These are phyloP conservation scores for Amanita pallidorosea DNA, from an alignment of 768 basidiomycete genomes.

Conservation along the genomic window DNA sequence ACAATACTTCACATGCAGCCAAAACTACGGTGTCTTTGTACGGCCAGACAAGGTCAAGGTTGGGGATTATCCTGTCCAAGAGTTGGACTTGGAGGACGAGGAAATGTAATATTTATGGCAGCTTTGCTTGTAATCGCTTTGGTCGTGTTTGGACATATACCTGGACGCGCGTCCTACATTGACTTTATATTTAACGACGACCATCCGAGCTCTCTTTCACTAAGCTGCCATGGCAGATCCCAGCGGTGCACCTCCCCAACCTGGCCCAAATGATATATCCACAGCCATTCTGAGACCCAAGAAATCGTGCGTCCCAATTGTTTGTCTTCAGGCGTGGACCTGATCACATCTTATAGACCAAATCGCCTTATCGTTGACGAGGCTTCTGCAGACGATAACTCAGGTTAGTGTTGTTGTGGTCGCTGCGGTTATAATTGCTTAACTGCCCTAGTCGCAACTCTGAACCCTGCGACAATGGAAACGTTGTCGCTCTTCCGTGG, in stretches of 20 bases:
- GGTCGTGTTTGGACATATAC: conserved; percentile 19
- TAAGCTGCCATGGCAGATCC: conserved; percentile 56
- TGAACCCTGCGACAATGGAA: conserved; percentile 98
- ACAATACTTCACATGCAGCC: conserved; percentile 73
- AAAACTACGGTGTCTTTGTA: conserved; percentile 79
- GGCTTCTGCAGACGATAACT: conserved; percentile 90
- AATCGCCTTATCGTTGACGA: conserved; percentile 98
- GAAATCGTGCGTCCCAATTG: conserved; percentile 74
- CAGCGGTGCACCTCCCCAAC: conserved; percentile 72
- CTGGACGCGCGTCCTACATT: conserved; percentile 29
- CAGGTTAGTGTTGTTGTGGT: conserved; percentile 39
- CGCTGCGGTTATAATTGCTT: not conserved
- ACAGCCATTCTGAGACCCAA: conserved; percentile 95
- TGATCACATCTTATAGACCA: conserved; percentile 43
- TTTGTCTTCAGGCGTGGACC: conserved; percentile 5
- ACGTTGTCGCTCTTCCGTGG: conserved; percentile 87
- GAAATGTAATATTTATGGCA: conserved; percentile 39
- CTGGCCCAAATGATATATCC: conserved; percentile 82
- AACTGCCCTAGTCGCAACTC: conserved; percentile 63
- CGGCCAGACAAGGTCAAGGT: conserved; percentile 70
- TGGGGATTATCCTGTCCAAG: conserved; percentile 83
- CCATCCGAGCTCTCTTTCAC: conserved; percentile 12
- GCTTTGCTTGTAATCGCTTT: conserved; percentile 17
- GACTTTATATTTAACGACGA: conserved; percentile 13
- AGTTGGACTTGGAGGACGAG: conserved; percentile 59